These are phyloP conservation scores for Sisymbrium altissimum DNA, from an alignment of 345 rosid genomes.

Conservation along the genomic window DNA sequence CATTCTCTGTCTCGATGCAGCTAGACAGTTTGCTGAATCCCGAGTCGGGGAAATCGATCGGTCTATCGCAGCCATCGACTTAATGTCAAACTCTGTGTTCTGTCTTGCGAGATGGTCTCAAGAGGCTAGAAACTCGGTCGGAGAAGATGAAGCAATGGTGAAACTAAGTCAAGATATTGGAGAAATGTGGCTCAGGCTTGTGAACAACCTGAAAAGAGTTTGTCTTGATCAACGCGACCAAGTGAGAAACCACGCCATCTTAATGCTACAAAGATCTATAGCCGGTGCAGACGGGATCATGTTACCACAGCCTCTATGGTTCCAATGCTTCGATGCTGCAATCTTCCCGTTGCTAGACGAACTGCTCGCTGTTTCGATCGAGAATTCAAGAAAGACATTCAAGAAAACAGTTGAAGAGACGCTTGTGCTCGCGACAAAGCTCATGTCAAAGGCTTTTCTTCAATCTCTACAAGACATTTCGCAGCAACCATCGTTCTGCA, in stretches of 20 bases:
- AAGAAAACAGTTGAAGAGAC: slow-evolving; percentile 55
- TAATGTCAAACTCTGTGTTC: slow-evolving; percentile 64
- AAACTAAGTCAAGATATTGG: slow-evolving; percentile 57
- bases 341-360: slow-evolving; percentile 63
- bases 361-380: slow-evolving; percentile 38
- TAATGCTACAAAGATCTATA: slow-evolving; percentile 47
- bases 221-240: slow-evolving; percentile 68
- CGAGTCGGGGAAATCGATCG: slow-evolving; percentile 53
- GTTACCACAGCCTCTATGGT: slow-evolving; percentile 53
- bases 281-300: slow-evolving; percentile 49
- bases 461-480: slow-evolving; percentile 55
- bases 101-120: slow-evolving; percentile 68
- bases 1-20: slow-evolving; percentile 66
- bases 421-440: slow-evolving; percentile 55
- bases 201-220: slow-evolving; percentile 51
- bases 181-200: slow-evolving; percentile 75
- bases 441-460: slow-evolving; percentile 57
- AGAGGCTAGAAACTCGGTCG: slow-evolving; percentile 45
- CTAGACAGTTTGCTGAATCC: slow-evolving; percentile 76
- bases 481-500: slow-evolving; percentile 58
- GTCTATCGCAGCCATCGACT: slow-evolving; percentile 56
- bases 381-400: slow-evolving; percentile 44
- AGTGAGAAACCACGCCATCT: slow-evolving; percentile 65
- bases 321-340: slow-evolving; percentile 60
- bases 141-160: slow-evolving; percentile 45